Base-by-base conservation (phyloP, 345 rosid genomes). In the Raphanus sativus region DNA sequence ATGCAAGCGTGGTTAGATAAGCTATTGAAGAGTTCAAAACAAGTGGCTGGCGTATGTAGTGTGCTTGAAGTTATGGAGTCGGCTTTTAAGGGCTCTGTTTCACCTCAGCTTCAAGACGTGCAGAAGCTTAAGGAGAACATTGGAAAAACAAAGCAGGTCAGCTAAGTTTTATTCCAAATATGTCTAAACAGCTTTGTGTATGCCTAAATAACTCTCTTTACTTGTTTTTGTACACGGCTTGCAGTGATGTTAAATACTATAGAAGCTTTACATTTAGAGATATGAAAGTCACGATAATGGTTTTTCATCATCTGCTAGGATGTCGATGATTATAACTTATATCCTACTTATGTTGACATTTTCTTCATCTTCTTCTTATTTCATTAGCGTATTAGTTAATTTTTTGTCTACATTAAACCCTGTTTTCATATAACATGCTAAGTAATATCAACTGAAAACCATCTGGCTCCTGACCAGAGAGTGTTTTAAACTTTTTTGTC, bases 101-200 rank as follows among this genome's bases (percentile, higher is more conserved):
- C 91, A 24, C 82, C 92, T 59, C 91, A 86, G 79, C 82, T 89
- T 71, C 87, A 90, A 65, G 98, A 91, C 75, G 85, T 96, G 86
- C 89, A 88, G 83, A 79, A 81, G 55, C 96, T 96, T 82, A 90
- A 83, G 72, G 98, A 93, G 81, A 81, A 82, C 80, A 81, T 90
- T 80, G 85, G 78, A 62, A 96, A 90, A 84, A 85, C 97, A 65
- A 96, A 93, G 79, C 99, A 93, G 98, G 99, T 96, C 77, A 77
- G 77, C 75, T 67, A 59, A 58, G 54, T 60, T 32, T 36, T 38
- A 9, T 28, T 76, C 4, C 26, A 7, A 63, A 50, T 2, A 45
- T 16, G 61, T 72, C 64, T 7, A 61, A 33, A 11, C n/a, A 56
- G 33, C 62, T 32, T 32, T 71, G 61, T 15, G 12, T 50, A 45